A percentile compares a stretch with the other conserved stretches of the same genome.
Evolutionary conservation across 305 asterid genomes (phyloP).

Genomic region (Solanum chacoense): DNA sequence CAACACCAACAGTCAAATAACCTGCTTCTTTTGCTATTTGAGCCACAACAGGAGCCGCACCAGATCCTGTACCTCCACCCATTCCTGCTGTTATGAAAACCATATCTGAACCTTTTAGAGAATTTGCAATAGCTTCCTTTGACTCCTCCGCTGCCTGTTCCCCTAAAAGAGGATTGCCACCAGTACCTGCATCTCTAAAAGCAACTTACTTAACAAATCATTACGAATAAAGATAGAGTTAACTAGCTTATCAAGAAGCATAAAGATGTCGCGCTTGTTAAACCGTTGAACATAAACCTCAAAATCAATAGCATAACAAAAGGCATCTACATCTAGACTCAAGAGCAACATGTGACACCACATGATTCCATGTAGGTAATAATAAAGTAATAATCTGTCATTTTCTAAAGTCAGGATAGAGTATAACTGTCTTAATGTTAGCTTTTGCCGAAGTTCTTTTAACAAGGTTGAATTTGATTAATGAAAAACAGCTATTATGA

Average conservation of each 20-base stretch:
- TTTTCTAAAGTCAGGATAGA: not conserved
- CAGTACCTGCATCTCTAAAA: constrained; percentile 60
- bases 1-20: constrained; percentile 90
- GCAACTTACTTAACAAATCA: not conserved
- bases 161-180: constrained; percentile 85
- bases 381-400: not conserved
- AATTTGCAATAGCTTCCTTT: constrained; percentile 73
- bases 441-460: not conserved
- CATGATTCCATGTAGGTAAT: not conserved
- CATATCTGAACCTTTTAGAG: constrained; percentile 95
- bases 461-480: not conserved
- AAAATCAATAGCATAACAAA: not conserved
- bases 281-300: not conserved
- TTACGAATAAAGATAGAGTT: not conserved
- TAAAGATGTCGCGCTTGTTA: not conserved
- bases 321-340: not conserved
- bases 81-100: constrained; percentile 97
- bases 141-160: constrained; percentile 98
- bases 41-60: constrained; percentile 96
- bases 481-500: not conserved
- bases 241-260: not conserved
- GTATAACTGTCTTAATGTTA: not conserved
- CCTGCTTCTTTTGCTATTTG: constrained; percentile 88
- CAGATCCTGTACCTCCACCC: constrained; percentile 99
- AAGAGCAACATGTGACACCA: not conserved